A percentile compares a stretch with the other conserved stretches of the same genome.
These are phyloP conservation scores for Microdochium bolleyi DNA, from an alignment of 2,329 filamentous ascomycete species.

Conservation along the genomic window DNA sequence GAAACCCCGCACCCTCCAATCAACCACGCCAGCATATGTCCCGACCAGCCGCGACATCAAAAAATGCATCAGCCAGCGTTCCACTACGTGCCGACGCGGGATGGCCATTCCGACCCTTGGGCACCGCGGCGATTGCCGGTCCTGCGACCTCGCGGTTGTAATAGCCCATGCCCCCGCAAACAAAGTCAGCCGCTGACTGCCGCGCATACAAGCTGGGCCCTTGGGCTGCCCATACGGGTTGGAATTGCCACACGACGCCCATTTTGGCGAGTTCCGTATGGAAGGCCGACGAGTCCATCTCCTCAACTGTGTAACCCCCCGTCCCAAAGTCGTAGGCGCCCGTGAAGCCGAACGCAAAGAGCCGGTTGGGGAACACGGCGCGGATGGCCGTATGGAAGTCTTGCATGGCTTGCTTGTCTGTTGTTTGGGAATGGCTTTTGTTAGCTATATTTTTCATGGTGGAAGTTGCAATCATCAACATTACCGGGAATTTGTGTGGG, in stretches of 20 bases:
- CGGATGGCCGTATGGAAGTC: conserved; percentile 26
- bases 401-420: conserved; percentile 19
- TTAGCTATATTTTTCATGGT: background rate
- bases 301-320: conserved; percentile 21
- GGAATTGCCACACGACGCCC: conserved; percentile 30
- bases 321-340: conserved; percentile 25
- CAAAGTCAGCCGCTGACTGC: background rate
- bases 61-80: background rate
- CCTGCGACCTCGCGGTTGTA: background rate
- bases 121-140: background rate
- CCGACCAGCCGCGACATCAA: background rate
- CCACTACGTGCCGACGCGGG: background rate
- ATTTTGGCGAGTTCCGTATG: conserved; percentile 24
- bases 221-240: conserved; percentile 20
- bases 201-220: background rate
- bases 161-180: background rate
- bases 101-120: background rate
- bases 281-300: conserved; percentile 17
- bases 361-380: conserved; percentile 22
- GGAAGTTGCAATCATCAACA: background rate
- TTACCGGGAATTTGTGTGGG: background rate
- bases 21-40: background rate
- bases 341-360: conserved; percentile 29
- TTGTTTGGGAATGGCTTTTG: background rate
- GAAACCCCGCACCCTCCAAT: background rate